Base-by-base conservation (phyloP, 805 yeast species). In the Candida chilensis region DNA sequence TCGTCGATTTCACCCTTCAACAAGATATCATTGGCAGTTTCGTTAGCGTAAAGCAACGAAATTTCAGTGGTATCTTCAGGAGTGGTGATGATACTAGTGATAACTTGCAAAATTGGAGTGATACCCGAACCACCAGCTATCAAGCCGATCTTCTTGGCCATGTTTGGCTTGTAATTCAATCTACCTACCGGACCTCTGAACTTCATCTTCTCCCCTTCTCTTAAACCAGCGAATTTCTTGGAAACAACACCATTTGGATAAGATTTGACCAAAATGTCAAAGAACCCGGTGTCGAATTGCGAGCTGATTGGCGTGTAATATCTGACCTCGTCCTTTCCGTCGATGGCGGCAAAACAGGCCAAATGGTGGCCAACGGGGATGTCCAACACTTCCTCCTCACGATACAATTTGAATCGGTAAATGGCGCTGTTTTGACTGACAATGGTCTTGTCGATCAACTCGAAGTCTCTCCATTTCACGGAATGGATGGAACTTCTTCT, bases 91-190 rank as follows among this genome's bases (percentile, higher is more conserved):
- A 81, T 65, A 35, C 71, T 71, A 36, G 82, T 76, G 31, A 83
- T 62, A 11, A 88, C 80, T 56, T 87, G 94, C 46, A 82, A 67
- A 57, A 85, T 77, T 22, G 96, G 96, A 6, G 96, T 85, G 38
- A 88, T 79, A 31, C 96, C 94, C 0, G 90, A 74, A 13, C 94
- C 94, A 41, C 92, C 94, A 5, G 88, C 90, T 41, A 83, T 64
- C 58, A 83, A 65, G 13, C 77, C 75, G 34, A 83, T 63, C 36
- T 75, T 71, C 37, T 68, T 68, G 24, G 75, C 78, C 60, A 73
- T 68, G 47, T 79, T 79, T 16, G 66, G 41, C 24, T 45, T 34
- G 48, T 78, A 79, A 20, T 71, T 52, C 53, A 83, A 73, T 48
- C 78, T 67, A 11, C 94, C 92, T 29, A 81, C 81, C 12, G 92